Conservation (phyloP, 257 asterid species). For the Ilex aquifolium region DNA sequence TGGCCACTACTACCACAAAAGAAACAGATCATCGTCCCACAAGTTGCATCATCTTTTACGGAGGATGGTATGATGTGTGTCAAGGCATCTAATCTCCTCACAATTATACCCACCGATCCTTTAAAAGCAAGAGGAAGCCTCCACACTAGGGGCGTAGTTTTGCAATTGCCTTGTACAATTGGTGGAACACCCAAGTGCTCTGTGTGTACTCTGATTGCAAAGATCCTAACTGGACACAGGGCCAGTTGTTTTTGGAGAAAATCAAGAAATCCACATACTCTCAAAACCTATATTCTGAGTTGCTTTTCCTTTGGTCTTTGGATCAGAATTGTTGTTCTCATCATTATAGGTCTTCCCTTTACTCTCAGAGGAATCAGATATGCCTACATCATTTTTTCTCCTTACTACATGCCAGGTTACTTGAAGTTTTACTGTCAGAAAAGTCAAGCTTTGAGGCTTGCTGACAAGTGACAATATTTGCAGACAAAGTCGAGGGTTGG, state of each 20-base stretch:
- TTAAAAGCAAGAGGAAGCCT: slow-evolving; percentile 24
- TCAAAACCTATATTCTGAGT: slow-evolving; percentile 14
- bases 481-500: slow-evolving; percentile 23
- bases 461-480: slow-evolving; percentile 8
- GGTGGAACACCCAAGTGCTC: slow-evolving; percentile 10
- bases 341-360: slow-evolving; percentile 10
- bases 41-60: slow-evolving; percentile 5
- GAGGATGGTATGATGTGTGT: slow-evolving; percentile 30
- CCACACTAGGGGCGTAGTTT: slow-evolving; percentile 8
- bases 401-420: slow-evolving; percentile 6
- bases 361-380: slow-evolving; percentile 16
- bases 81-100: slow-evolving; percentile 62
- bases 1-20: slow-evolving; percentile 61
- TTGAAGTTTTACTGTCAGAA: slow-evolving; percentile 21
- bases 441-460: slow-evolving; percentile 13
- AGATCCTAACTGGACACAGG: slow-evolving; percentile 11
- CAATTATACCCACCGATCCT: slow-evolving; percentile 9
- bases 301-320: slow-evolving; percentile 19
- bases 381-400: slow-evolving; percentile 7
- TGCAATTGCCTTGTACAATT: slow-evolving; percentile 11
- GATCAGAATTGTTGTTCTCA: slow-evolving; percentile 11
- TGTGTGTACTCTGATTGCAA: slow-evolving; percentile 16
- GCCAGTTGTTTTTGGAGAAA: slow-evolving; percentile 27
- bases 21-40: slow-evolving; percentile 25
- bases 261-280: slow-evolving; percentile 68